Evolutionary conservation across 148 eudicot genomes (phyloP).

Genomic region (Rhododendron henanense): DNA sequence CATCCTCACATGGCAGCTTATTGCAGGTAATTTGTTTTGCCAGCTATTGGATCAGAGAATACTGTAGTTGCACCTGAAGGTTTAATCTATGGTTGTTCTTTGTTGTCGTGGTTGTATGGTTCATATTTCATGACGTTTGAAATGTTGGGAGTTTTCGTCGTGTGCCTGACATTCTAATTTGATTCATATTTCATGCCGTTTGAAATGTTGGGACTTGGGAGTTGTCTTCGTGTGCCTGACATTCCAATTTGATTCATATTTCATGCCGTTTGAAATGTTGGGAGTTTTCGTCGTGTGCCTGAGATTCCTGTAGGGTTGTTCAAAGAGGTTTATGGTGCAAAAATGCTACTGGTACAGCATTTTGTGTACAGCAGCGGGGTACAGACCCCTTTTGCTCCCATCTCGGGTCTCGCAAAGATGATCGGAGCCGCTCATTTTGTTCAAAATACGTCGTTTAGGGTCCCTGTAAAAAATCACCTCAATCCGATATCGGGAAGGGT

Average conservation of each 20-base stretch:
- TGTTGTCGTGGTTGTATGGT: background rate
- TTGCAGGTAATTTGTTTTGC: conserved; percentile 47
- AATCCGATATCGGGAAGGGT: too few relatives aligned
- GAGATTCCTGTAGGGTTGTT: background rate
- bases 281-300: background rate
- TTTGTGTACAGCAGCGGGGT: too few relatives aligned
- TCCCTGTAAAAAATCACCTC: too few relatives aligned
- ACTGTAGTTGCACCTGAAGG: background rate
- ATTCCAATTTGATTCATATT: background rate
- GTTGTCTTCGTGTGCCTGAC: background rate
- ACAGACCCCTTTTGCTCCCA: too few relatives aligned
- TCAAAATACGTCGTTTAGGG: too few relatives aligned
- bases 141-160: background rate
- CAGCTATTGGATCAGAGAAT: background rate
- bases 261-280: background rate
- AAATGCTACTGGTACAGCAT: too few relatives aligned
- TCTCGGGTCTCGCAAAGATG: too few relatives aligned
- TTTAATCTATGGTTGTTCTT: background rate
- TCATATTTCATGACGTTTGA: background rate
- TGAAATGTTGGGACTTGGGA: background rate
- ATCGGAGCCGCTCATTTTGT: too few relatives aligned
- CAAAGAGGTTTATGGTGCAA: background rate
- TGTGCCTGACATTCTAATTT: background rate
- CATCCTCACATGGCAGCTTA: conserved; percentile 65
- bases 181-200: background rate